These are phyloP conservation scores for Stygiomarasmius scandens DNA, from an alignment of 1,284 basidiomycete species.

Conservation along the genomic window DNA sequence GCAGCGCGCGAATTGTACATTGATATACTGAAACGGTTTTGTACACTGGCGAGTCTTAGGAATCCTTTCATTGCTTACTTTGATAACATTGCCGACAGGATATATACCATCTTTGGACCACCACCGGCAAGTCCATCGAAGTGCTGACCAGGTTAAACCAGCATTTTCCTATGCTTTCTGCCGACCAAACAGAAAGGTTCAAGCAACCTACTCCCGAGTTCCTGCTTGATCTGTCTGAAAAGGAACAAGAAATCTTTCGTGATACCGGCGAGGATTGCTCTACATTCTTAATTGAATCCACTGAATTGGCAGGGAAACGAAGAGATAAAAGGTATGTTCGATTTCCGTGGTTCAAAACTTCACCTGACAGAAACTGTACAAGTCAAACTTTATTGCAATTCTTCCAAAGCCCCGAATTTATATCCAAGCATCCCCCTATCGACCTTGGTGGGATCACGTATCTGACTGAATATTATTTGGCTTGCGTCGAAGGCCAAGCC, in stretches of 20 bases:
- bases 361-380: not conserved
- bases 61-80: not conserved
- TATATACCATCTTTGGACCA: slow-evolving; percentile 39
- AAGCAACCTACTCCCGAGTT: slow-evolving; percentile 24
- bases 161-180: slow-evolving; percentile 33
- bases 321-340: slow-evolving; percentile 24
- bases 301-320: slow-evolving; percentile 30
- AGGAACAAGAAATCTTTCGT: slow-evolving; percentile 28
- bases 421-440: slow-evolving; percentile 15
- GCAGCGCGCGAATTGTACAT: not conserved
- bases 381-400: slow-evolving; percentile 4
- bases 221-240: slow-evolving; percentile 31
- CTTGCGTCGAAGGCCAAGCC: not conserved
- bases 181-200: slow-evolving; percentile 19
- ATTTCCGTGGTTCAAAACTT: not conserved
- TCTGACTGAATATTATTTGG: slow-evolving; percentile 1
- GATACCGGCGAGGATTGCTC: slow-evolving; percentile 26
- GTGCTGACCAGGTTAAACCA: slow-evolving; percentile 42
- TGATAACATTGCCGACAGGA: slow-evolving; percentile 29
- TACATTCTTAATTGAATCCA: slow-evolving; percentile 23
- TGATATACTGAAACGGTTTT: not conserved
- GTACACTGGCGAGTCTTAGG: not conserved
- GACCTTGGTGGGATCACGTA: not conserved
- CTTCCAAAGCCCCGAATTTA: slow-evolving; percentile 17
- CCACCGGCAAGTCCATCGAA: slow-evolving; percentile 30